Evolutionary conservation across 208 protist genomes (phyloP), one percentile per base, ranked within the genome.

Genomic region (Acanthamoeba royreba): DNA sequence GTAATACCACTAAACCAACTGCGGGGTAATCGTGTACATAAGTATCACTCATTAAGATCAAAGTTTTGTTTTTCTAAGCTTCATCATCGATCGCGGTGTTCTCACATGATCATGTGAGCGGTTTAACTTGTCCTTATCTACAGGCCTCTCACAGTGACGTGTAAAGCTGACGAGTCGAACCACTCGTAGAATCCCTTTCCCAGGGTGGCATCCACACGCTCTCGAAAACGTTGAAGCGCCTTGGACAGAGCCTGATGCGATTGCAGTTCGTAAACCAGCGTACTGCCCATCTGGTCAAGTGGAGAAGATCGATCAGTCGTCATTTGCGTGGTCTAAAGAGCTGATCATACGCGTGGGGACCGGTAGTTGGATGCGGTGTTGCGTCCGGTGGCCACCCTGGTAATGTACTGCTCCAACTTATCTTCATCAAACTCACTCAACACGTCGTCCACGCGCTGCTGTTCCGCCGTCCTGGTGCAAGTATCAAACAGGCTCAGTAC

Each of bases 281-380:
- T 89, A 4, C 47, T 52, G 19, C 81, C 81, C 46, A 89, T 25
- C 81, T 89, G 46, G n/a, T 0, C 42, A 13, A 22, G 15, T 3
- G 19, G 40, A 47, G 5, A 55, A n/a, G 40, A 43, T n/a, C n/a
- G n/a, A n/a, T n/a, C n/a, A n/a, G n/a, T n/a, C n/a, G n/a, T n/a
- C n/a, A n/a, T n/a, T n/a, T n/a, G n/a, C n/a, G n/a, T n/a, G n/a
- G n/a, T n/a, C n/a, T n/a, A n/a, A n/a, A n/a, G n/a, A n/a, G n/a
- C n/a, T n/a, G n/a, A n/a, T 28, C n/a, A 47, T 61, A 87, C 81
- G 15, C 53, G 31, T 22, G 81, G 47, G 9, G 28, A 31, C 19
- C 81, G 46, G 81, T 89, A 89, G 81, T 89, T 43, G 22, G 81
- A 33, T 13, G 53, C 53, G n/a, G 35, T 63, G 53, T 89, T 89